phyloP scores from a whole-genome alignment of 805 yeast species.

The Ogataea ramenticola region DNA sequence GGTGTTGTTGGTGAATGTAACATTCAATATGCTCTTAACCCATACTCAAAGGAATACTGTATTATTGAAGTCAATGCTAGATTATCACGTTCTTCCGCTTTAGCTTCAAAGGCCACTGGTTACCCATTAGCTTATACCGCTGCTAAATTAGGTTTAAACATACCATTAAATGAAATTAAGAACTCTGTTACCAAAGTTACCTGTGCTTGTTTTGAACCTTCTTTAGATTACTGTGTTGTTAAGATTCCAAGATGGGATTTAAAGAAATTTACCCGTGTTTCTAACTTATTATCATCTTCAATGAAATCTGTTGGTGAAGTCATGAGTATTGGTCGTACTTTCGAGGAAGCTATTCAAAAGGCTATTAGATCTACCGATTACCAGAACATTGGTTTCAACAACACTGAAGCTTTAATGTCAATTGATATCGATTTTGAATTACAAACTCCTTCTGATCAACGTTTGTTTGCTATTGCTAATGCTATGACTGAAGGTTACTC shows the following conservation, averaged over 20 bases:
- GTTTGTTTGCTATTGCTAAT: conserved; percentile 93
- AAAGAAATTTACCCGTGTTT: conserved; percentile 90
- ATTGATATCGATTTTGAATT: conserved; percentile 89
- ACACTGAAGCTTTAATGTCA: conserved; percentile 78
- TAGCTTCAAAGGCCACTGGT: conserved; percentile 98
- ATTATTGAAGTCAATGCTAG: conserved; percentile 98
- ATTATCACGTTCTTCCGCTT: conserved; percentile 95
- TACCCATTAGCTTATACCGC: conserved; percentile 98
- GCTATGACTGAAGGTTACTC: conserved; percentile 85
- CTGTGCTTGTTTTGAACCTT: conserved; percentile 95
- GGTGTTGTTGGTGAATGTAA: conserved; percentile 99
- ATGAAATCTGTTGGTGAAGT: conserved; percentile 99
- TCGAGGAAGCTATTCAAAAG: conserved; percentile 96
- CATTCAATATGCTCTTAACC: conserved; percentile 93
- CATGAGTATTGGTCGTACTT: conserved; percentile 95
- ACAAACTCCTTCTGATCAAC: conserved; percentile 95
- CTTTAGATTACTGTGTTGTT: conserved; percentile 92
- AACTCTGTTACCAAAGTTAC: conserved; percentile 92
- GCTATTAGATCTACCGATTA: conserved; percentile 96
- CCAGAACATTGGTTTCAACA: conserved; percentile 89
- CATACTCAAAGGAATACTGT: conserved; percentile 89
- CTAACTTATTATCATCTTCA: conserved; percentile 78
- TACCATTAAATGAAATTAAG: conserved; percentile 83
- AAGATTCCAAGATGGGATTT: conserved; percentile 99
- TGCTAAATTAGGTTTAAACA: conserved; percentile 90